Evolutionary conservation across 129 eudicot genomes (phyloP).

Genomic region (Cynara cardunculus): DNA sequence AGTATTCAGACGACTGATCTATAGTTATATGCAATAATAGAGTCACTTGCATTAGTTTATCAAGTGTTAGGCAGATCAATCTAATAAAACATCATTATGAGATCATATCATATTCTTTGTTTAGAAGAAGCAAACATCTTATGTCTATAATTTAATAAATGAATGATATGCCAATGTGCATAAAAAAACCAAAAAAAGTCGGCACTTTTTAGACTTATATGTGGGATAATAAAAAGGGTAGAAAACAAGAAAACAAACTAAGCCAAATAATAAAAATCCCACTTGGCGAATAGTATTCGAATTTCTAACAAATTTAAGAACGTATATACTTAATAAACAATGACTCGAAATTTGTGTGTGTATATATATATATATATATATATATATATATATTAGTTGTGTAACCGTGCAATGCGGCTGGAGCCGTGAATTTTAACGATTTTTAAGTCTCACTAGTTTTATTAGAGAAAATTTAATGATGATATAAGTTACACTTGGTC

Average conservation of each 20-base stretch:
- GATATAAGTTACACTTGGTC: no score
- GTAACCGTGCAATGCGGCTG: no score
- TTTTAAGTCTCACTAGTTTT: no score
- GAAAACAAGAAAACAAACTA: slow-evolving; percentile 2
- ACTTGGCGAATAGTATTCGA: neutral
- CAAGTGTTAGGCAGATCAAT: neutral
- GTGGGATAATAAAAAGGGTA: slow-evolving; percentile 5
- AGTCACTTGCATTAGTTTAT: slow-evolving; percentile 37
- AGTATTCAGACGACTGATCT: slow-evolving; percentile 6
- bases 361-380: no score
- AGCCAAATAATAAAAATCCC: slow-evolving; percentile 2
- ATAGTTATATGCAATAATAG: neutral
- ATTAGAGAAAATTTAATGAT: no score
- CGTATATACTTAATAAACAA: neutral
- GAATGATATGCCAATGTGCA: slow-evolving; percentile 17
- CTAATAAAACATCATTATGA: slow-evolving; percentile 13
- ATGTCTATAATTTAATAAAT: slow-evolving; percentile 3
- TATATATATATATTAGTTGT: no score
- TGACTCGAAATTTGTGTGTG: neutral
- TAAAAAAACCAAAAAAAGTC: neutral
- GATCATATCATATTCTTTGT: slow-evolving; percentile 18
- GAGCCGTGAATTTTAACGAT: no score
- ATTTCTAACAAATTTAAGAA: neutral
- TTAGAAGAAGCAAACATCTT: slow-evolving; percentile 21
- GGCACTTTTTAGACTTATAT: slow-evolving; percentile 14